Evolutionary conservation across 805 yeast species (phyloP).

Genomic region (Metschnikowia sp.): DNA sequence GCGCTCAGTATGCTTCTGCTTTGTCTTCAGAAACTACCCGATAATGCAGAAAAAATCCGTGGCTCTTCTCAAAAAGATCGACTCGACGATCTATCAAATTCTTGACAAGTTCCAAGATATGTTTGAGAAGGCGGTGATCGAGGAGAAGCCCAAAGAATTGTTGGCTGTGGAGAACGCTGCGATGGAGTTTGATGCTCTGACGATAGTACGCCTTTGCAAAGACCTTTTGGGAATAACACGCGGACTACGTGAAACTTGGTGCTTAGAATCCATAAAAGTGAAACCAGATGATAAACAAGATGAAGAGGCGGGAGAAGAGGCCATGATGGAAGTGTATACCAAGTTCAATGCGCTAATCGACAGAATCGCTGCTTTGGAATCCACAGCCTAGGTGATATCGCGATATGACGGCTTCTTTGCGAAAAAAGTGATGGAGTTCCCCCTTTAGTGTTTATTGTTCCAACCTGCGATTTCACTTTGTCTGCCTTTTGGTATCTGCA

Average conservation of each 20-base stretch:
- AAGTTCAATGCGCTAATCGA: constrained; percentile 25
- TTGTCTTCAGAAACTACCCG: neutral
- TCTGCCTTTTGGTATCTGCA: no score
- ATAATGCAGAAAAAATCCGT: constrained; percentile 47
- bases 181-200: constrained; percentile 50
- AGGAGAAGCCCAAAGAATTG: constrained; percentile 39
- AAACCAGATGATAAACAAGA: constrained; percentile 13
- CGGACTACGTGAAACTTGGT: constrained; percentile 54
- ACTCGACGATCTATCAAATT: constrained; percentile 48
- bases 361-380: constrained; percentile 13
- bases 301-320: constrained; percentile 17
- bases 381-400: neutral
- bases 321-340: constrained; percentile 24
- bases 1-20: no score
- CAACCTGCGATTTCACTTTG: no score
- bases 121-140: constrained; percentile 43
- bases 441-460: no score
- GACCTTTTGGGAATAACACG: constrained; percentile 50
- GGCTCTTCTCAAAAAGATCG: constrained; percentile 45
- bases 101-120: constrained; percentile 52
- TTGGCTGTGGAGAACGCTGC: constrained; percentile 54
- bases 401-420: no score
- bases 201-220: constrained; percentile 50
- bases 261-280: constrained; percentile 50
- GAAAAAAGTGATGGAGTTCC: no score